Conservation (phyloP, 192 early-diverging fungal genomes). For the Backusella mclennaniae region DNA sequence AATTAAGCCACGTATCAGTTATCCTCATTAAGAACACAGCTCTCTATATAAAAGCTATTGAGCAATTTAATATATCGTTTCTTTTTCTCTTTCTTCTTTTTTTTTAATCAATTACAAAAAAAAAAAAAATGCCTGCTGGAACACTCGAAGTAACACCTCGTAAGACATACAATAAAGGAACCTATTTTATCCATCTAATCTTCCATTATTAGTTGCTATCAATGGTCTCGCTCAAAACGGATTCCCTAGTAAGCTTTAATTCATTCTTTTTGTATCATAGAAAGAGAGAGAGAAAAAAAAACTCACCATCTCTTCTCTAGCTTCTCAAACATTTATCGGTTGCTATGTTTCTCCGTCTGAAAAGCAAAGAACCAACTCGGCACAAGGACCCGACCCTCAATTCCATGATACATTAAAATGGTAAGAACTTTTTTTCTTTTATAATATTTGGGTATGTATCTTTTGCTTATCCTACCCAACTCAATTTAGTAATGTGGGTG, state of each 20-base stretch:
- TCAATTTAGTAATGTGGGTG: slow-evolving; percentile 15
- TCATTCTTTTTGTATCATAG: too few species aligned
- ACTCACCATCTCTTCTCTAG: background rate
- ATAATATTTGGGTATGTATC: too few species aligned
- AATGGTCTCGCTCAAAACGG: slow-evolving; percentile 12
- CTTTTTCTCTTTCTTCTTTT: background rate
- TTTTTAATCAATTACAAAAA: background rate
- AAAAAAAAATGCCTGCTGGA: slow-evolving; percentile 13
- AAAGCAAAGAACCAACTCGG: slow-evolving; percentile 34
- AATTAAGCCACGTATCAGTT: background rate
- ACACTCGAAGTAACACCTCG: slow-evolving; percentile 10
- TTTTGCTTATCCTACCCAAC: too few species aligned
- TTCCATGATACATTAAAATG: slow-evolving; percentile 29
- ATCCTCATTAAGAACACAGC: background rate
- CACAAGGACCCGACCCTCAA: slow-evolving; percentile 23
- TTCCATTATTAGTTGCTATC: slow-evolving; percentile 6
- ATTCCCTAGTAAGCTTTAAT: slow-evolving; percentile 2
- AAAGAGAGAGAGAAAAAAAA: too few species aligned
- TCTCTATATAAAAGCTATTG: background rate
- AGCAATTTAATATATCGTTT: background rate
- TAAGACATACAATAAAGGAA: background rate
- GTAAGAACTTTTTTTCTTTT: background rate
- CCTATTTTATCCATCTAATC: too few species aligned
- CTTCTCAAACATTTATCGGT: slow-evolving; percentile 25
- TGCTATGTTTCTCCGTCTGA: slow-evolving; percentile 28